Evolutionary conservation across 345 rosid species (phyloP).

Genomic region (Arabidopsis arenosa): DNA sequence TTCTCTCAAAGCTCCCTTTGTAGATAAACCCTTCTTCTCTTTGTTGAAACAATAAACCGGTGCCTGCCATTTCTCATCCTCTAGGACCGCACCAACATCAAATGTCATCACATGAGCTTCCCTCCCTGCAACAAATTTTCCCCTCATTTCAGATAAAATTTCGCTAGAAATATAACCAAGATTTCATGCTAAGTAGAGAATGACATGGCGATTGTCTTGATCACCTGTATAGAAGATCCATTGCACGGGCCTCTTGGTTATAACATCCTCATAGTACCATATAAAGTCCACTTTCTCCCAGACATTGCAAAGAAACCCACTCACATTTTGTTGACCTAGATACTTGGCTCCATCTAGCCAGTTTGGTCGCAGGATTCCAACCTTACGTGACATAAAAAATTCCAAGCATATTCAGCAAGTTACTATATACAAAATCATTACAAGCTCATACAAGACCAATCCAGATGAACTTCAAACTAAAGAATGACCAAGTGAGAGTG

Average conservation of each 20-base stretch:
- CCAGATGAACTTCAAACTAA: background rate
- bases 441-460: background rate
- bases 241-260: constrained; percentile 67
- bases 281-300: constrained; percentile 75
- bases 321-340: constrained; percentile 53
- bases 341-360: constrained; percentile 72
- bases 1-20: constrained; percentile 26
- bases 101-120: constrained; percentile 69
- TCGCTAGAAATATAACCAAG: background rate
- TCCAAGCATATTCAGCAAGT: constrained; percentile 1
- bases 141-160: background rate
- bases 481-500: background rate
- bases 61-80: constrained; percentile 67
- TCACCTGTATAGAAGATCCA: constrained; percentile 65
- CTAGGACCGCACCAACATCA: constrained; percentile 65
- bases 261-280: constrained; percentile 67
- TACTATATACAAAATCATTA: background rate
- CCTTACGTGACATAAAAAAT: constrained; percentile 25
- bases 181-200: background rate
- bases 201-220: background rate
- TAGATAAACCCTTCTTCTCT: constrained; percentile 23
- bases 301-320: constrained; percentile 64
- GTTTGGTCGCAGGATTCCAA: constrained; percentile 68
- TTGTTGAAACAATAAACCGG: constrained; percentile 59
- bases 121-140: constrained; percentile 46